Evolutionary conservation across 2,329 filamentous ascomycete species (phyloP), one percentile per base, ranked within the genome.

Genomic region (Aspergillus fumigatus): DNA sequence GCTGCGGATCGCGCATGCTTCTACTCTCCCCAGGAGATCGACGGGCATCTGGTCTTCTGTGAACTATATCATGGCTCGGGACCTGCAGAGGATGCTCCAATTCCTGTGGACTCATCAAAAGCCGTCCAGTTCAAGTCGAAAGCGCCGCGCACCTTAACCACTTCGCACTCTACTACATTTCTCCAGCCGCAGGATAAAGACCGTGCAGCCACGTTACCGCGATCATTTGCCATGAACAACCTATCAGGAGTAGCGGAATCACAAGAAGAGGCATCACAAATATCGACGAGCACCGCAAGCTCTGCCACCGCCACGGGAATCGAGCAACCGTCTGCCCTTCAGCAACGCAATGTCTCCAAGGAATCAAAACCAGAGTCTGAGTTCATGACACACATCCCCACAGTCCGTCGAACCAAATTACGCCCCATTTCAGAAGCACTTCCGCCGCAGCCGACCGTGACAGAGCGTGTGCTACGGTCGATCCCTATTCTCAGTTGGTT

Each of bases 401-500:
- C 82, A 1, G 88, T 88, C 32, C 83, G 85, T 51, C 82, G 83
- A 58, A 83, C 82, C 32, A 82, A 80, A 65, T 80, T 92, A 43
- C 81, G 88, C 38, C 85, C 88, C 1, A 83, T 88, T 49, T 83
- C 88, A 59, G 84, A 89, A 73, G 88, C 88, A 8, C 79, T 91
- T 27, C 82, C 88, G 14, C 88, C 88, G 2, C 85, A 88, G 63
- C 84, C 84, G 50, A 87, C 86, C 2, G 79, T 84, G 54, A 76
- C 82, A 38, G 86, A 89, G 72, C 82, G 85, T 52, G 69, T 89
- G 21, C 73, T 89, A 54, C 82, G 82, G 62, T 83, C 82, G 53
- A 83, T 91, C 43, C 88, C 88, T 2, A 80, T 91, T 59, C 75
- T 91, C 59, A 83, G 82, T 64, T 91, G 87, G 85, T 88, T 92